A percentile compares a stretch with the other conserved stretches of the same genome.
Conservation (phyloP, 2,329 filamentous ascomycete species). For the Parastagonospora avenae region DNA sequence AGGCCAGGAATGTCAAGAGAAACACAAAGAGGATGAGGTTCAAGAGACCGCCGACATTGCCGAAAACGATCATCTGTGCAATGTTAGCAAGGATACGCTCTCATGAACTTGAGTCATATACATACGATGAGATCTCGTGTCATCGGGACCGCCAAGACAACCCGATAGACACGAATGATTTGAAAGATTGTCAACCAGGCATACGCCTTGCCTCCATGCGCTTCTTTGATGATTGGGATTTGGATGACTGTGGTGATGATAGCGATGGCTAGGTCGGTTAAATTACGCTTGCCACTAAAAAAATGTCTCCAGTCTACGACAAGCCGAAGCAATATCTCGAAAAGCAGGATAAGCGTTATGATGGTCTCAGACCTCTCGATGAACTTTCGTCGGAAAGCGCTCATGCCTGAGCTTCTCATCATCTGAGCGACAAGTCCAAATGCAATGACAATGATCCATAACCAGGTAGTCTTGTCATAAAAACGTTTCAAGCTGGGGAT, state of each 20-base stretch:
- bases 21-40: conserved; percentile 98
- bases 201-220: conserved; percentile 67
- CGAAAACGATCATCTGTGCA: conserved; percentile 71
- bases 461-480: conserved; percentile 73
- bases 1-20: conserved; percentile 88
- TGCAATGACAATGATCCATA: conserved; percentile 83
- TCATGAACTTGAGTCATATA: not conserved
- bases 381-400: conserved; percentile 61
- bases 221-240: conserved; percentile 76
- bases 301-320: conserved; percentile 81
- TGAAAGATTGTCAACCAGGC: conserved; percentile 93
- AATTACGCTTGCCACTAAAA: conserved; percentile 72
- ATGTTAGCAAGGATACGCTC: conserved; percentile 21
- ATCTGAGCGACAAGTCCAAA: conserved; percentile 81
- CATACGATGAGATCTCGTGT: conserved; percentile 80
- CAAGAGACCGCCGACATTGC: conserved; percentile 87
- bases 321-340: conserved; percentile 84
- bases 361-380: conserved; percentile 74
- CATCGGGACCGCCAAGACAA: conserved; percentile 86
- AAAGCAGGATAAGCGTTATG: conserved; percentile 76
- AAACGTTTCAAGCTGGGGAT: conserved; percentile 65
- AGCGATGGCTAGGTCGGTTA: conserved; percentile 80
- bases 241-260: conserved; percentile 84
- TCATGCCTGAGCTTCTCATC: conserved; percentile 78
- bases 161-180: conserved; percentile 86